Evolutionary conservation across 148 eudicot genomes (phyloP).

Genomic region (Cornus kousa): DNA sequence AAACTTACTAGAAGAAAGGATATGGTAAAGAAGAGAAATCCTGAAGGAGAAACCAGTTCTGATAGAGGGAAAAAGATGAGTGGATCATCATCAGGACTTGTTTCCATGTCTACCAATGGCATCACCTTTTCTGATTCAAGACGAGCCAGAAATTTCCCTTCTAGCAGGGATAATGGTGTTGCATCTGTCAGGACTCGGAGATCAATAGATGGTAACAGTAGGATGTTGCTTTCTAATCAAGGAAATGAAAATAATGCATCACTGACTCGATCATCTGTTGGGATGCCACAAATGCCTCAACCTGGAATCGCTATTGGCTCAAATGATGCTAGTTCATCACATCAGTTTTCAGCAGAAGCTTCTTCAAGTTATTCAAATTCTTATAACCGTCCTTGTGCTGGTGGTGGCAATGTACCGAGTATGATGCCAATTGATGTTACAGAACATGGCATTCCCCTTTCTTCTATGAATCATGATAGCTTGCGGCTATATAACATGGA

Average conservation of each 20-base stretch:
- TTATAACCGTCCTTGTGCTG: constrained; percentile 32
- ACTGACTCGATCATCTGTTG: constrained; percentile 23
- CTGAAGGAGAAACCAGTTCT: constrained; percentile 61
- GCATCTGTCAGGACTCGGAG: constrained; percentile 38
- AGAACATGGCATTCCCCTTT: constrained; percentile 40
- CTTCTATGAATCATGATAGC: constrained; percentile 46
- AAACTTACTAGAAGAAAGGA: constrained; percentile 39
- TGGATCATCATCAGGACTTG: constrained; percentile 27
- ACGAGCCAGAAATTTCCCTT: constrained; percentile 31
- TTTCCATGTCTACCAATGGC: constrained; percentile 36
- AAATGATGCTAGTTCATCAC: constrained; percentile 24
- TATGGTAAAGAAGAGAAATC: constrained; percentile 52
- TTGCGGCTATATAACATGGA: constrained; percentile 52
- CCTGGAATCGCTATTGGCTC: constrained; percentile 28
- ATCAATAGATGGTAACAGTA: constrained; percentile 27
- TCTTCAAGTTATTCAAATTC: constrained; percentile 35
- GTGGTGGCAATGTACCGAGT: constrained; percentile 26
- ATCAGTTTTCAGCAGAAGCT: constrained; percentile 26
- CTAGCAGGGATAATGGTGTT: constrained; percentile 25
- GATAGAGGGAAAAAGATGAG: constrained; percentile 52
- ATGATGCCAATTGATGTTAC: constrained; percentile 27
- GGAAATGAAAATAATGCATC: constrained; percentile 31
- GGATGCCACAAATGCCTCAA: constrained; percentile 30
- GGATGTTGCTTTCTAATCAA: constrained; percentile 39
- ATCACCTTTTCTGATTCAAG: constrained; percentile 54